Evolutionary conservation across 75 land plant species (phyloP), one percentile per base, ranked within the genome.

Genomic region (Pseudotsuga menziesii): DNA sequence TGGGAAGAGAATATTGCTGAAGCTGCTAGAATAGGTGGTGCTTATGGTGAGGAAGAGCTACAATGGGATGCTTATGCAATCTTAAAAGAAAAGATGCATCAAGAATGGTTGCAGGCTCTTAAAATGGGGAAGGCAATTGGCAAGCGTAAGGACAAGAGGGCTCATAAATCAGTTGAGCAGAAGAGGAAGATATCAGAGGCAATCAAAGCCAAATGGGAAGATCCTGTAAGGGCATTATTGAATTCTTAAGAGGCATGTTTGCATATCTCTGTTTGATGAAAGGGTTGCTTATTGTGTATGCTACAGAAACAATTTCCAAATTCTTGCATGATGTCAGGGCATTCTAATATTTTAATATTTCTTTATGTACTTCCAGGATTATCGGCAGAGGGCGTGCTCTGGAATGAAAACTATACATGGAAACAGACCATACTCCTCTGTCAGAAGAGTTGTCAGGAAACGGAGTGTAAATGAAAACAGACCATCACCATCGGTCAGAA

Each of bases 171-270:
- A 39, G 77, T 69, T 52, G 94, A 87, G 77, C 94, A 91, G 73
- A 82, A 88, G 74, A 82, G 61, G 85, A 88, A 85, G 58, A 93
- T 96, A 61, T 82, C 98, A 44, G 86, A 83, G 25, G 91, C 98
- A 77, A 90, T 96, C 75, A 81, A 83, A 79, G 93, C 97, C 76
- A 96, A 96, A 81, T 96, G 97, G 98, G 80, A 87, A 57, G 94
- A 93, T 80, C 90, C 90, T 77, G 97, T 96, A 87, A 82, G 89
- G n/a, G 35, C 6, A 15, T 69, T 58, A 64, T 70, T 58, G 14
- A 73, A 20, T 57, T 66, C 17, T 74, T 57, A 74, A 56, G 35
- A 74, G 19, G 35, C 66, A 73, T 57, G 44, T 48, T 52, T 41
- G 15, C 29, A 48, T 25, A 54, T 74, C 48, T 32, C 14, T 56